Evolutionary conservation across 108 stramenopile genomes (phyloP), one percentile per base, ranked within the genome.

Genomic region (Fragilariopsis cylindrus): DNA sequence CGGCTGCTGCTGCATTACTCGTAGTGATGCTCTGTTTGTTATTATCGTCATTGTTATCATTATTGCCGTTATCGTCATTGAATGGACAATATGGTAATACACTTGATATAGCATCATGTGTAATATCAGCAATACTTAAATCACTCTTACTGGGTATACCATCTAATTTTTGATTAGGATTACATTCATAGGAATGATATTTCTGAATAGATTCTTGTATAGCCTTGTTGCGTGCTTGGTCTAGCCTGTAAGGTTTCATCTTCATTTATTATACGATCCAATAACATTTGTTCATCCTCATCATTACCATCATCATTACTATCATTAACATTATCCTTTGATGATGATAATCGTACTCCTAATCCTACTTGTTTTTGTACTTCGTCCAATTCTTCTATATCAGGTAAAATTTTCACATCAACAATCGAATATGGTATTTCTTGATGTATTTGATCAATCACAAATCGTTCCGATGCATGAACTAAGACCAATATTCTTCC

Each of bases 381-480:
- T 64, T 70, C 2, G 69, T 42, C 44, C 5, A 87, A 39, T 73
- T 92, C 87, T 72, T 89, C 92, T 45, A 72, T 60, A 66, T 93
- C 92, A 11, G 90, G 87, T 48, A 93, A 47, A 50, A 93, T 57
- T 60, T 88, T 89, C 0, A 87, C 90, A 70, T 89, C 73, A 0
- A 85, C 92, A 66, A 93, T 77, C 9, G 71, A 57, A 66, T 90
- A 93, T 1, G 92, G 92, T 30, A 78, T 48, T 8, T 77, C 74
- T 62, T 87, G 87, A 39, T 75, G 19, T 9, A 87, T 73, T 40
- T 89, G 64, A 6, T 79, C 73, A 4, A 93, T 87, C 3, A 89
- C 88, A 75, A 93, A 93, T 0, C 88, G 82, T 55, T 93, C 92
- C 60, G 89, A 11, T 6, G 87, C 89, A 63, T 93, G 88, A 18